Percentiles rank a stretch among this genome's conserved stretches.
These are phyloP conservation scores for Alternaria infectoria DNA, from an alignment of 2,329 filamentous ascomycete species.

Conservation along the genomic window DNA sequence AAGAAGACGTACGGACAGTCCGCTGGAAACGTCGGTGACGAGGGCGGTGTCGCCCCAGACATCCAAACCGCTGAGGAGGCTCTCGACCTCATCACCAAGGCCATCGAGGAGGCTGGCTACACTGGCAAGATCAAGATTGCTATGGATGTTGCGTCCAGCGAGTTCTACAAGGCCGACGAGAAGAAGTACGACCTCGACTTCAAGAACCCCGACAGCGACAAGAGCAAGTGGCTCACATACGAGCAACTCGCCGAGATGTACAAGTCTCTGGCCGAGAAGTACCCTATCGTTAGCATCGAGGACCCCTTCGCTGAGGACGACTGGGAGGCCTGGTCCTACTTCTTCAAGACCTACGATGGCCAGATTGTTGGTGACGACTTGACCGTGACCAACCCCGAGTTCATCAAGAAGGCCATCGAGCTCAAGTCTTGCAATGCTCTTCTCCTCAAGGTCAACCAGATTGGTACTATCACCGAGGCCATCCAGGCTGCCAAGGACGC, in stretches of 20 bases:
- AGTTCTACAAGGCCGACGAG: conserved; percentile 95
- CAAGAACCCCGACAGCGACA: conserved; percentile 99
- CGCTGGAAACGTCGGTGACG: conserved; percentile 97
- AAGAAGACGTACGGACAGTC: conserved; percentile 99
- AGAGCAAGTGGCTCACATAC: conserved; percentile 97
- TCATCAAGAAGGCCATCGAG: conserved; percentile 99
- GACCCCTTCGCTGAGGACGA: conserved; percentile 99
- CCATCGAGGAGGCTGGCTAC: conserved; percentile 95
- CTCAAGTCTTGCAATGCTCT: conserved; percentile 98
- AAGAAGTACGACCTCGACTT: conserved; percentile 99
- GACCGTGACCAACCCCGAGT: conserved; percentile 97
- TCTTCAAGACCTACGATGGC: conserved; percentile 98
- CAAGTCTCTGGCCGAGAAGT: conserved; percentile 86
- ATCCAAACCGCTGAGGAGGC: conserved; percentile 97
- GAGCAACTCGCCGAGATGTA: conserved; percentile 95
- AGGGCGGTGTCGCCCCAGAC: conserved; percentile 99
- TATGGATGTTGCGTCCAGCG: conserved; percentile 98
- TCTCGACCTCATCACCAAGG: conserved; percentile 90
- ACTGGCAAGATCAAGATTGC: conserved; percentile 96
- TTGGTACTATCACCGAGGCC: conserved; percentile 97
- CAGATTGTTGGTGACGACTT: conserved; percentile 98
- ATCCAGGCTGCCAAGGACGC: conserved; percentile 99
- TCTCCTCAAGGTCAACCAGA: conserved; percentile 99
- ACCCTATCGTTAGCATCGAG: conserved; percentile 98
- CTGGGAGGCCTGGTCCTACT: conserved; percentile 99